Evolutionary conservation across 345 rosid species (phyloP), one percentile per base, ranked within the genome.

Genomic region (Litchi chinensis): DNA sequence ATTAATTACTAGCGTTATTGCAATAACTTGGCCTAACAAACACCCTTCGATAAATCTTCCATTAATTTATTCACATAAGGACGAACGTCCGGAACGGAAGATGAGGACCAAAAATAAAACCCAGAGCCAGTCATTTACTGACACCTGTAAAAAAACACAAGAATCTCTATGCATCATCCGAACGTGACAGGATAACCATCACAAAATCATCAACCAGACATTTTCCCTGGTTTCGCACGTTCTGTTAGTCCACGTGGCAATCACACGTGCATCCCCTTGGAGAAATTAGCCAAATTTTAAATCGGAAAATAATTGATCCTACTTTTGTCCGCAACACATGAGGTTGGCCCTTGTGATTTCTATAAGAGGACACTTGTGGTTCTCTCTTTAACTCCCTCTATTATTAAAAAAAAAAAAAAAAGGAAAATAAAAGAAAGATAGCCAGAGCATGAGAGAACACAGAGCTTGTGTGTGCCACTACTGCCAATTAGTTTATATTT

Each of bases 271-370:
- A 67, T 32, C 62, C n/a, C 32, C 64, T 73, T 19, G 10, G 37
- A 32, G 37, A 60, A 44, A 54, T 8, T 57, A 22, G 26, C 41
- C 32, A 21, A 21, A 52, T 52, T 57, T 21, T 46, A 9, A 5
- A 1, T 8, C 37, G 40, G 37, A 11, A 60, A 40, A 28, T n/a
- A 63, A 28, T 67, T 52, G 22, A 37, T 22, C 37, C 63, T 44
- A 22, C 8, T 21, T 52, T 75, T 65, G 76, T 50, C 68, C 64
- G 13, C 21, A 12, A 64, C 64, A n/a, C 28, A 19, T 21, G 44
- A 75, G 83, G 62, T 83, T 77, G 90, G 87, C 79, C 80, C 84
- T 79, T 77, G 84, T 59, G 79, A 83, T 85, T 86, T 79, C 70
- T 77, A 80, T 76, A 70, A 13, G 44, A 43, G 73, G 9, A 22